phyloP scores from a whole-genome alignment of 148 eudicot species.

The Dysphania ambrosioides region DNA sequence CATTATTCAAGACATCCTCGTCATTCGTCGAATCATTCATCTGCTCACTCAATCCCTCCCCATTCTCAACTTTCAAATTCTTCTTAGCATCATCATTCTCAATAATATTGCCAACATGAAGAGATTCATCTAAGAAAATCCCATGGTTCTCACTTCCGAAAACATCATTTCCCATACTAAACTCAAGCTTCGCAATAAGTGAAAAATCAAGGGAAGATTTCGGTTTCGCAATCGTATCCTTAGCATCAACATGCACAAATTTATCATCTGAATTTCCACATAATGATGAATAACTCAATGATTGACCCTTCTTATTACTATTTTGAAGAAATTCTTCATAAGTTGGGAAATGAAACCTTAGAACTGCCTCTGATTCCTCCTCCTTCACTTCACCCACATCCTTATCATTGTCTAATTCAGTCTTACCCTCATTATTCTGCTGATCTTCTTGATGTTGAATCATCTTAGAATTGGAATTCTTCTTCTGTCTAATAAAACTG shows the following conservation, averaged over 20 bases:
- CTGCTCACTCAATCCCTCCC: too few species aligned
- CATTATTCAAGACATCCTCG: neutral
- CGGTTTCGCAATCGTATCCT: slow-evolving; percentile 18
- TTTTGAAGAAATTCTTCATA: slow-evolving; percentile 54
- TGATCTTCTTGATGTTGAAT: slow-evolving; percentile 7
- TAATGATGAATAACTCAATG: slow-evolving; percentile 5
- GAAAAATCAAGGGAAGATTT: neutral
- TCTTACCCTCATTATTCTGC: neutral
- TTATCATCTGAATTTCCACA: slow-evolving; percentile 23
- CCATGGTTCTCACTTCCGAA: neutral
- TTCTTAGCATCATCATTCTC: neutral
- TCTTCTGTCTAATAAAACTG: slow-evolving; percentile 22
- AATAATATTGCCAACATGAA: slow-evolving; percentile 6
- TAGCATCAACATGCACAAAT: neutral
- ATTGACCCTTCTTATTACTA: slow-evolving; percentile 15
- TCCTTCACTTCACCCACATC: slow-evolving; percentile 14
- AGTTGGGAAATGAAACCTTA: slow-evolving; percentile 66
- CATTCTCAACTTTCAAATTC: too few species aligned
- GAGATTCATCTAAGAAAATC: neutral
- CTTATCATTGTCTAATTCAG: slow-evolving; percentile 10
- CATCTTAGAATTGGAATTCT: neutral
- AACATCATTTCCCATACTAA: neutral
- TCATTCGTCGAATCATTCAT: neutral
- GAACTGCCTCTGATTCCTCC: slow-evolving; percentile 34
- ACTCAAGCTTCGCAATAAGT: neutral